Evolutionary conservation across 177 flowering plant species (phyloP), one percentile per base, ranked within the genome.

Genomic region (Vitis hybrid): DNA sequence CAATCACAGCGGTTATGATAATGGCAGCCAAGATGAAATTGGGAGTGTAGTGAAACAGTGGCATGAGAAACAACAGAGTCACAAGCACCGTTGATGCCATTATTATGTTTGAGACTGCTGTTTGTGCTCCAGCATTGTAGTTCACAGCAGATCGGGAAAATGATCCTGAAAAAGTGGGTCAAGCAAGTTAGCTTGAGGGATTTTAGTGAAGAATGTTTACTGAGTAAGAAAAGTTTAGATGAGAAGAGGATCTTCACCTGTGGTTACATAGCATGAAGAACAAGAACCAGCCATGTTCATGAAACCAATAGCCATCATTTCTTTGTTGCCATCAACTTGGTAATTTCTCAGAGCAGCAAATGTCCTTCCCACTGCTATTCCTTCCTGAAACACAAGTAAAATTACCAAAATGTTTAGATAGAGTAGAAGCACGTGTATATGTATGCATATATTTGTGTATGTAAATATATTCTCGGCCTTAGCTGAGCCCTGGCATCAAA

Each of bases 311-410:
- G 94, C 91, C 84, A 87, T 80, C 94, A 89, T 89, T 78, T 89
- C 94, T 77, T 89, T 87, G 86, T 89, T 89, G 2, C 92, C 94
- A 73, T 89, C 91, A 31, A 89, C 87, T 80, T 89, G 91, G 75
- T 89, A 89, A 69, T 89, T 86, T 56, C 82, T 75, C 71, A 89
- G 67, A 19, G 87, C 31, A 19, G 91, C 87, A 83, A 87, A 89
- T 66, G 92, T 89, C 64, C 94, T 86, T 66, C 91, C 94, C 2
- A 89, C 91, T 7, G 94, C 94, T 75, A 88, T 85, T 72, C 90
- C 92, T 79, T 88, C 91, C 91, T 88, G 61, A 1, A 75, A 67
- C 3, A 33, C 7, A 26, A 1, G 10, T 39, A 39, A 39, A 39
- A 39, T 39, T 39, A 1, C 45, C 6, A 67, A 39, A 56, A 55